Conservation (phyloP, 495 filamentous ascomycete genomes). For the Trichoderma gamsii region DNA sequence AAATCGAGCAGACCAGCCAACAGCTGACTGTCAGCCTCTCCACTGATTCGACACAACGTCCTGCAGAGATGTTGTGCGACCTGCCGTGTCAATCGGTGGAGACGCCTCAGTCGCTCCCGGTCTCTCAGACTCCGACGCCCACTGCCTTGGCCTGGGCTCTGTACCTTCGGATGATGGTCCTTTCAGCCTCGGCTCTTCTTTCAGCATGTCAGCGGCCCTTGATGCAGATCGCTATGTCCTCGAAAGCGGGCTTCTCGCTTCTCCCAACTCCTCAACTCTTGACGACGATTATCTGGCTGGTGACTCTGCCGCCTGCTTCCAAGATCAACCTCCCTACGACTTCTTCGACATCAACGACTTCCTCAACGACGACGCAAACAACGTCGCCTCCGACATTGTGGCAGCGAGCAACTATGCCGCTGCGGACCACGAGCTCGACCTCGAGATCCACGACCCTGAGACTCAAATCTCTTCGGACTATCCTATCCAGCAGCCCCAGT, state of each 20-base stretch:
- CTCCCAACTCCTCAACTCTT: conserved; percentile 58
- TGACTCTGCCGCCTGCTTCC: conserved; percentile 60
- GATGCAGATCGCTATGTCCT: conserved; percentile 65
- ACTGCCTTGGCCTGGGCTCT: conserved; percentile 53
- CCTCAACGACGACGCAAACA: conserved; percentile 42
- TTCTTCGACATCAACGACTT: conserved; percentile 48
- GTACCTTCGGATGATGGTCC: conserved; percentile 58
- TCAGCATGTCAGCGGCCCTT: conserved; percentile 50
- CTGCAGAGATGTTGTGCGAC: conserved; percentile 99
- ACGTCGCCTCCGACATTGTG: conserved; percentile 33
- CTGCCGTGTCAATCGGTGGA: conserved; percentile 95
- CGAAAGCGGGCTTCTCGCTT: conserved; percentile 72
- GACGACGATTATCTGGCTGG: conserved; percentile 80
- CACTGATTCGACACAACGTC: conserved; percentile 98
- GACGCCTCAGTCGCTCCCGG: conserved; percentile 53
- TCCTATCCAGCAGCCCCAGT: conserved; percentile 77
- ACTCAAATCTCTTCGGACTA: conserved; percentile 46
- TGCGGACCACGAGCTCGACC: conserved; percentile 28
- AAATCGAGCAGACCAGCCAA: conserved; percentile 35
- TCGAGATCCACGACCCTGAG: conserved; percentile 41
- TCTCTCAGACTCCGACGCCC: conserved; percentile 48
- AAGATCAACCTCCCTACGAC: conserved; percentile 25
- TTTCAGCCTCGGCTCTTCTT: conserved; percentile 62
- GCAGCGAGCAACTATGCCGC: conserved; percentile 29
- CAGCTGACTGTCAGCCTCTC: conserved; percentile 34